Evolutionary conservation across 106 monocot genomes (phyloP).

Genomic region (Phalaenopsis aphrodite): DNA sequence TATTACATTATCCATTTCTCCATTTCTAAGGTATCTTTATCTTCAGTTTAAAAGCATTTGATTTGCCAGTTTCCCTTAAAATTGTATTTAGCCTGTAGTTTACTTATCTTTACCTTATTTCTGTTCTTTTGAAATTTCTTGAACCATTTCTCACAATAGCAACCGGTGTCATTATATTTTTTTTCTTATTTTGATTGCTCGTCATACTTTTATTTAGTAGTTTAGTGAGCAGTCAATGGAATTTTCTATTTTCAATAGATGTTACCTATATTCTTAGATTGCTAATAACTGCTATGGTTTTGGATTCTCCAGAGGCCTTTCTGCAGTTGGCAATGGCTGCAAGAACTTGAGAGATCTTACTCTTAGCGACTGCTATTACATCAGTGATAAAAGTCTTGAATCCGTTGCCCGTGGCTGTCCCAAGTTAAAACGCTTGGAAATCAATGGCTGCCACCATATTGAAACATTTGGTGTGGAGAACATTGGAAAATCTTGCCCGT

Average conservation of each 20-base stretch:
- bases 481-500: slow-evolving; percentile 86
- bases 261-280: background rate
- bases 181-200: background rate
- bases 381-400: slow-evolving; percentile 83
- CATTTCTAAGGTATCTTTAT: too few species aligned
- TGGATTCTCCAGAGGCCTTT: slow-evolving; percentile 56
- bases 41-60: too few species aligned
- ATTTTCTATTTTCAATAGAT: background rate
- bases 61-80: too few species aligned
- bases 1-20: too few species aligned
- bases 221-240: background rate
- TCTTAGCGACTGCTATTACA: slow-evolving; percentile 77
- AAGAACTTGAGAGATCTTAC: slow-evolving; percentile 69
- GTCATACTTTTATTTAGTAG: background rate
- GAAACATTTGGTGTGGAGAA: slow-evolving; percentile 67
- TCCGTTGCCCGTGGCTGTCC: slow-evolving; percentile 72
- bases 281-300: background rate
- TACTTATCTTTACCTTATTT: too few species aligned
- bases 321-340: slow-evolving; percentile 87
- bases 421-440: slow-evolving; percentile 57
- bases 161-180: background rate
- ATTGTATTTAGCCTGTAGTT: too few species aligned
- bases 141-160: background rate
- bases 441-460: slow-evolving; percentile 93
- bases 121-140: background rate